A percentile compares a stretch with the other conserved stretches of the same genome.
phyloP scores from a whole-genome alignment of 371 early-diverging fungal species.

The Syncephalastrum sp. region DNA sequence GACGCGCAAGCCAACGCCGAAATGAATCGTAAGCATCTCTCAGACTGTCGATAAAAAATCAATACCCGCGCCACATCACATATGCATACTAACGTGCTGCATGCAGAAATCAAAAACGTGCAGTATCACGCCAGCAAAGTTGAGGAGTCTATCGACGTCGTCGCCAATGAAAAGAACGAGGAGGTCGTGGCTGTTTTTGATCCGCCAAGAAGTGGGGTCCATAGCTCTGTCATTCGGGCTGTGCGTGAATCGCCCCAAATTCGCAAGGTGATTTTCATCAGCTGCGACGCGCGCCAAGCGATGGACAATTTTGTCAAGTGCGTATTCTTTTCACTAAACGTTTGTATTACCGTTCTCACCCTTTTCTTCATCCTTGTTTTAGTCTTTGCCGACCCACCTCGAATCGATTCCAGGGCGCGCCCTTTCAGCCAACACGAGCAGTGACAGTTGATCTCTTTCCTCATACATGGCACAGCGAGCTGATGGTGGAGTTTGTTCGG shows the following conservation, averaged over 20 bases:
- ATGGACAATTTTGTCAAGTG: constrained; percentile 71
- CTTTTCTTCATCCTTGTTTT: constrained; percentile 11
- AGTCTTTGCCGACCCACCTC: constrained; percentile 63
- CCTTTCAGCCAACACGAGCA: constrained; percentile 65
- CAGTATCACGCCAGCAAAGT: constrained; percentile 62
- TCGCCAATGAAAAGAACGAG: constrained; percentile 34
- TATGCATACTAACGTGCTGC: constrained; percentile 11
- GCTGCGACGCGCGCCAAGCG: constrained; percentile 72
- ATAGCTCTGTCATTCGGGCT: constrained; percentile 63
- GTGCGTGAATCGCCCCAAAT: constrained; percentile 60
- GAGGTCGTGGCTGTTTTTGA: constrained; percentile 69
- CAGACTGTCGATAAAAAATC: background rate
- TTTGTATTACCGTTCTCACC: constrained; percentile 2
- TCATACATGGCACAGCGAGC: constrained; percentile 73
- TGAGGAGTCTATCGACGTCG: constrained; percentile 61
- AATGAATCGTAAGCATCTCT: constrained; percentile 52
- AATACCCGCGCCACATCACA: background rate
- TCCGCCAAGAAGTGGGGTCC: constrained; percentile 76
- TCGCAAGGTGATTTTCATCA: constrained; percentile 67
- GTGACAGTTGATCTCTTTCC: constrained; percentile 80
- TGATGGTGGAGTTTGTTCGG: constrained; percentile 67
- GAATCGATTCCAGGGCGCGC: constrained; percentile 53
- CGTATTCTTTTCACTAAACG: constrained; percentile 10
- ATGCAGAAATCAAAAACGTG: constrained; percentile 50
- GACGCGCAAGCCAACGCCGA: constrained; percentile 76